Conservation (phyloP, 352 stramenopile species). For the Globisporangium camurandrum region DNA sequence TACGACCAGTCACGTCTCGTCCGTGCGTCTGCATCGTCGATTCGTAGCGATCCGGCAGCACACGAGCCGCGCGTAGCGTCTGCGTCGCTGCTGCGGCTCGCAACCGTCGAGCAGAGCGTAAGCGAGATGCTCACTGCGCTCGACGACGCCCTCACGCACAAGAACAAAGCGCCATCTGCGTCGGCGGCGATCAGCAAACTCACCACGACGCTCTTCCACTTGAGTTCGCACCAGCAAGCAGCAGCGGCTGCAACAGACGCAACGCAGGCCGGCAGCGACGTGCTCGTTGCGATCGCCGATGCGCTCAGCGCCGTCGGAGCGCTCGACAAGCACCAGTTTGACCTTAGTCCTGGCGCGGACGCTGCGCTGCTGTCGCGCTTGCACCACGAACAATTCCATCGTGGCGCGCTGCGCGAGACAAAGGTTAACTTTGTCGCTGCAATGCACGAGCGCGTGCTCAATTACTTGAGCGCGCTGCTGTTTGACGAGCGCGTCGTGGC, state of each 20-base stretch:
- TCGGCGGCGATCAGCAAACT: conserved; percentile 27
- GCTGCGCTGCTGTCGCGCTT: conserved; percentile 38
- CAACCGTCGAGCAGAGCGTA: conserved; percentile 8
- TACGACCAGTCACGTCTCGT: conserved; percentile 24
- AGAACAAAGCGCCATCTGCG: too few relatives aligned
- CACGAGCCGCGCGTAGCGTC: background rate
- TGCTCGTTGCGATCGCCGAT: conserved; percentile 34
- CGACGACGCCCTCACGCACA: background rate
- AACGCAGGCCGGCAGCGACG: background rate
- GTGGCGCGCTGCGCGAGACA: conserved; percentile 42
- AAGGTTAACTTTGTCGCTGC: conserved; percentile 30
- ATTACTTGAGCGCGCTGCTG: conserved; percentile 54
- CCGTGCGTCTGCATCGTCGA: background rate
- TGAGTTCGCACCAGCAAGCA: conserved; percentile 20
- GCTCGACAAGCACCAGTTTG: conserved; percentile 46
- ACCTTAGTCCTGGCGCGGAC: conserved; percentile 50
- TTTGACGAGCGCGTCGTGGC: conserved; percentile 35
- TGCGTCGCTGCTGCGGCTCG: conserved; percentile 10
- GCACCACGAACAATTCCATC: conserved; percentile 49
- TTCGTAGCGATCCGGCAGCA: background rate
- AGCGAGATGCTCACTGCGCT: conserved; percentile 10
- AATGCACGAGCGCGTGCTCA: conserved; percentile 60
- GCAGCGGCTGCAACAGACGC: conserved; percentile 2
- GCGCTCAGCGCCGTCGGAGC: conserved; percentile 59
- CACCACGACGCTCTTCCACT: conserved; percentile 41